Conservation (phyloP, 2,329 filamentous ascomycete genomes). For the Rasamsonia emersonii region DNA sequence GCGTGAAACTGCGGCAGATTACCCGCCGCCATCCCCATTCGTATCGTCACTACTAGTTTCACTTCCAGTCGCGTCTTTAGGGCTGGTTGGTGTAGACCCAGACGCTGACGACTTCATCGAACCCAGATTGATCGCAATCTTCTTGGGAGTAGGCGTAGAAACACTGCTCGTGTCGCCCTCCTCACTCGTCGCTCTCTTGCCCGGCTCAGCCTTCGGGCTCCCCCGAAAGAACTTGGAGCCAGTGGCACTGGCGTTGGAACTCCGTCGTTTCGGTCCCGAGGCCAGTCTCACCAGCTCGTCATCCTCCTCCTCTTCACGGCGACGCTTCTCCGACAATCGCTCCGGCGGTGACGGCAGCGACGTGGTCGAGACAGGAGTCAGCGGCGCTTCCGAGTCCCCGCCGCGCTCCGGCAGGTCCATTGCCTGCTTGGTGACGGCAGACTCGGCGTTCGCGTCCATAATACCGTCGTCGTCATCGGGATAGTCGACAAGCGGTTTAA, state of each 20-base stretch:
- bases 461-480: conserved; percentile 76
- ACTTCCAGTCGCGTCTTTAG: too few relatives aligned
- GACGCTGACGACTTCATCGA: conserved; percentile 15
- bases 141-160: conserved; percentile 21
- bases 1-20: not conserved
- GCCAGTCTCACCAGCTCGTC: conserved; percentile 83
- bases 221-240: conserved; percentile 24
- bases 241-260: conserved; percentile 29
- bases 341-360: conserved; percentile 51
- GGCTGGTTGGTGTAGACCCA: conserved; percentile 14
- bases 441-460: conserved; percentile 47
- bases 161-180: conserved; percentile 13
- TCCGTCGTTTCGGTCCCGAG: conserved; percentile 36
- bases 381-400: conserved; percentile 19
- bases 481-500: conserved; percentile 81
- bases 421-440: conserved; percentile 14
- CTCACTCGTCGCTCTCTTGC: conserved; percentile 16
- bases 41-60: too few relatives aligned
- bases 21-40: conserved; percentile 1
- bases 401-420: conserved; percentile 13
- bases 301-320: conserved; percentile 80
- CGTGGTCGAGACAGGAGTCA: conserved; percentile 16
- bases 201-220: conserved; percentile 25
- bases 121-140: conserved; percentile 33
- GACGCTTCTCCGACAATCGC: conserved; percentile 76